A percentile compares a stretch with the other conserved stretches of the same genome.
phyloP scores from a whole-genome alignment of 2,329 filamentous ascomycete species.

The Escovopsis sp. region DNA sequence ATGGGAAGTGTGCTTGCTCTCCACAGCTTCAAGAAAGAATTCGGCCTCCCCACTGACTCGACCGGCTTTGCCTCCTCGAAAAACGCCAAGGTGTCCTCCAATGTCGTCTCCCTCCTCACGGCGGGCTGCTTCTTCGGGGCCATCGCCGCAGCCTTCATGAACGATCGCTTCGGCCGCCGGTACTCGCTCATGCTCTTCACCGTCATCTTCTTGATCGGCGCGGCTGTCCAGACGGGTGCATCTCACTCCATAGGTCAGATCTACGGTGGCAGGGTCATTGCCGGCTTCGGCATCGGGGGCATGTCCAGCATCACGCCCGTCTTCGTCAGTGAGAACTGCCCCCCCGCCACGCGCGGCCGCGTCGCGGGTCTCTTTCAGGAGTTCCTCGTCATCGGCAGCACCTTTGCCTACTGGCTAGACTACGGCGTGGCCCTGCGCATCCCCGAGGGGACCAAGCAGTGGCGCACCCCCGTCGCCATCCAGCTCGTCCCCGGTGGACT shows the following conservation, averaged over 20 bases:
- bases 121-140: slow-evolving; percentile 27
- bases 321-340: slow-evolving; percentile 30
- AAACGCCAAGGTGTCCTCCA: slow-evolving; percentile 20
- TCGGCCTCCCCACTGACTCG: slow-evolving; percentile 15
- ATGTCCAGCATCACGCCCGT: slow-evolving; percentile 28
- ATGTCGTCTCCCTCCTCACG: not conserved
- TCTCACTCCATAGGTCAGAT: not conserved
- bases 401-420: slow-evolving; percentile 30
- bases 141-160: slow-evolving; percentile 28
- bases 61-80: slow-evolving; percentile 2
- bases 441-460: slow-evolving; percentile 25
- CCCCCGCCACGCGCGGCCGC: slow-evolving; percentile 28
- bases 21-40: slow-evolving; percentile 23
- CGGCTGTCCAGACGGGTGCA: slow-evolving; percentile 17
- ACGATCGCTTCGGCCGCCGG: slow-evolving; percentile 24
- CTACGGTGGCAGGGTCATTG: slow-evolving; percentile 10
- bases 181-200: slow-evolving; percentile 25
- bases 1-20: slow-evolving; percentile 27
- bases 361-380: slow-evolving; percentile 30
- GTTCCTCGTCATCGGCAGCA: slow-evolving; percentile 28
- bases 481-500: slow-evolving; percentile 33
- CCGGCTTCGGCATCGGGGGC: too few species aligned
- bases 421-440: slow-evolving; percentile 30
- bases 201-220: slow-evolving; percentile 29
- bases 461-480: slow-evolving; percentile 34